Evolutionary conservation across 2,329 filamentous ascomycete species (phyloP).

Genomic region (Diaporthe vexans): DNA sequence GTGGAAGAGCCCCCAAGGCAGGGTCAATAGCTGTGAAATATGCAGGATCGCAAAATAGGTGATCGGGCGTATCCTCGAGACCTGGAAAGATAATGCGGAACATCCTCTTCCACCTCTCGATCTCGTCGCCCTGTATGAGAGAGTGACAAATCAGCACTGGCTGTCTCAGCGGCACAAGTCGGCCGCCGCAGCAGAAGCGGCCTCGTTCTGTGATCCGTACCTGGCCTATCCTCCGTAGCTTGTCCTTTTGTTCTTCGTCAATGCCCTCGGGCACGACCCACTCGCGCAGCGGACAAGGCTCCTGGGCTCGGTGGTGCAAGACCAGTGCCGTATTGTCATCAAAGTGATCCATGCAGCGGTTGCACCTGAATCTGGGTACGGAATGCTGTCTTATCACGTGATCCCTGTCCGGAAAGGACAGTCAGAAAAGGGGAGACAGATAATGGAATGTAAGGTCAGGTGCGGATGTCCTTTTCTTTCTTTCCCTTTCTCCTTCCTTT

Average conservation of each 20-base stretch:
- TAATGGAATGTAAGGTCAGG: no score
- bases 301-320: slow-evolving; percentile 45
- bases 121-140: slow-evolving; percentile 34
- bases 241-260: slow-evolving; percentile 56
- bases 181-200: background rate
- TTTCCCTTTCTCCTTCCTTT: background rate
- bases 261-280: slow-evolving; percentile 59
- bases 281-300: slow-evolving; percentile 59
- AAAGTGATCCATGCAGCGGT: slow-evolving; percentile 47
- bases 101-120: slow-evolving; percentile 37
- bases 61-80: slow-evolving; percentile 17
- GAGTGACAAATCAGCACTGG: slow-evolving; percentile 26
- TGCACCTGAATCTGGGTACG: slow-evolving; percentile 45
- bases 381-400: slow-evolving; percentile 49
- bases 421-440: background rate
- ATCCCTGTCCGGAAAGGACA: slow-evolving; percentile 44
- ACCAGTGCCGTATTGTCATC: slow-evolving; percentile 44
- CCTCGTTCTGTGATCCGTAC: slow-evolving; percentile 38
- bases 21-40: slow-evolving; percentile 37
- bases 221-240: slow-evolving; percentile 44
- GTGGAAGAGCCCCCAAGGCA: slow-evolving; percentile 9
- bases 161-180: background rate
- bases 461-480: background rate
- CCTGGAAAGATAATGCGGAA: slow-evolving; percentile 38
- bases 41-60: slow-evolving; percentile 18